Conservation (phyloP, 2,329 filamentous ascomycete genomes). For the Fusarium sp. region DNA sequence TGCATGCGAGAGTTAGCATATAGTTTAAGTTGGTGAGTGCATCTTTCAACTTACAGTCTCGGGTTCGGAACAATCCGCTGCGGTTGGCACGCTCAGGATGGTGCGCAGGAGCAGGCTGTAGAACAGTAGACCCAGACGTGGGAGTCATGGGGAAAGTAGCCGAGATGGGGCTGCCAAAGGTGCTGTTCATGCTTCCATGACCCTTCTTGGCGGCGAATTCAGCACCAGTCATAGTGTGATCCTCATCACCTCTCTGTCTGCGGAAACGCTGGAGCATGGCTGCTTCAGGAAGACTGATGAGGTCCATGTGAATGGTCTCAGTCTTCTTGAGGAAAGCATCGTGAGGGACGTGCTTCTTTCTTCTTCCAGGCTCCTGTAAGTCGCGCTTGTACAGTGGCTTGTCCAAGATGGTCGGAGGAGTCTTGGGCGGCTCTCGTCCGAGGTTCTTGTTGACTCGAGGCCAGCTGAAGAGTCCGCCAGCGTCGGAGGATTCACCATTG, state of each 20-base stretch:
- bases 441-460: constrained; percentile 39
- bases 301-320: constrained; percentile 47
- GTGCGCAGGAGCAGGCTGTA: constrained; percentile 30
- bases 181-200: constrained; percentile 37
- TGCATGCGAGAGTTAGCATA: constrained; percentile 16
- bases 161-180: constrained; percentile 46
- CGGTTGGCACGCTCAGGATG: constrained; percentile 12
- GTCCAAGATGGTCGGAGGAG: constrained; percentile 36
- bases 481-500: neutral
- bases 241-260: constrained; percentile 49
- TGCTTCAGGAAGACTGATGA: constrained; percentile 52
- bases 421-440: constrained; percentile 37
- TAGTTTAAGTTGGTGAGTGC: neutral
- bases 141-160: constrained; percentile 41
- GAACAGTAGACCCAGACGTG: neutral
- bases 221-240: constrained; percentile 46
- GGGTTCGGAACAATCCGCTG: constrained; percentile 6
- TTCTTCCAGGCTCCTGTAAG: constrained; percentile 20
- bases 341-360: constrained; percentile 30
- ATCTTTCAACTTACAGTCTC: constrained; percentile 32
- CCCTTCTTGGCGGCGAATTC: constrained; percentile 35
- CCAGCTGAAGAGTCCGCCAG: constrained; percentile 37
- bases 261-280: constrained; percentile 48
- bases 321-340: constrained; percentile 39
- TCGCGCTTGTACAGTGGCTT: constrained; percentile 36